Conservation (phyloP, 225 moss, liverwort and hornwort species). For the Sphagnum contortum region DNA sequence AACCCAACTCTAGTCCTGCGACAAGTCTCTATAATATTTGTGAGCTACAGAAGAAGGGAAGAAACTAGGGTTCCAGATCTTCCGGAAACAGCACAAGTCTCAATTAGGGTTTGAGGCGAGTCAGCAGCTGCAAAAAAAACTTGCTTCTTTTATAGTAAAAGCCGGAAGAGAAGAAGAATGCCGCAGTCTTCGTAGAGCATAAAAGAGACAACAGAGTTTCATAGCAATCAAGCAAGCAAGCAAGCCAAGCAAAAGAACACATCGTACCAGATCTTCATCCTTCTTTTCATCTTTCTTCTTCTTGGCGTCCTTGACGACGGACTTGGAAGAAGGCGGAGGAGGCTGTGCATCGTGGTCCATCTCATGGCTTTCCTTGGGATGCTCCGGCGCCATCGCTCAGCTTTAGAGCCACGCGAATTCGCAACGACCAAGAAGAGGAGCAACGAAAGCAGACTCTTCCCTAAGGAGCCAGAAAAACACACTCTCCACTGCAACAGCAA, state of each 20-base stretch:
- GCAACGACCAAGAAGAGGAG: too few species aligned
- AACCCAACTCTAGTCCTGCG: too few species aligned
- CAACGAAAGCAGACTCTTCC: too few species aligned
- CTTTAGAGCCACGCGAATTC: too few species aligned
- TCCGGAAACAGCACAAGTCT: background rate
- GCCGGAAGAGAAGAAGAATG: background rate
- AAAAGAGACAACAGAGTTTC: too few species aligned
- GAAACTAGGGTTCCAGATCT: too few species aligned
- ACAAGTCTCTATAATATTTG: too few species aligned
- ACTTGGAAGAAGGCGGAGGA: slow-evolving; percentile 43
- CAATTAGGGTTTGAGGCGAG: background rate
- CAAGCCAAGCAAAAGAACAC: background rate
- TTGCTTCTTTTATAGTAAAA: background rate
- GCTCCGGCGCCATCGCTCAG: slow-evolving; percentile 56
- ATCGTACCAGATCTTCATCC: slow-evolving; percentile 75
- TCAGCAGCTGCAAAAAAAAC: background rate
- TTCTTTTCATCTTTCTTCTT: slow-evolving; percentile 83
- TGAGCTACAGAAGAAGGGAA: too few species aligned
- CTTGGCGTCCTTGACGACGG: slow-evolving; percentile 28
- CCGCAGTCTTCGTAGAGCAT: background rate
- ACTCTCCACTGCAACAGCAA: too few species aligned
- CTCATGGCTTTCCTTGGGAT: slow-evolving; percentile 64
- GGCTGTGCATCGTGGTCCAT: slow-evolving; percentile 81
- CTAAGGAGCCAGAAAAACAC: too few species aligned
- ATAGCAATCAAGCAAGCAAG: too few species aligned